A percentile compares a stretch with the other conserved stretches of the same genome.
These are phyloP conservation scores for Alisma plantagoaquatica DNA, from an alignment of 106 monocot species.

Conservation along the genomic window DNA sequence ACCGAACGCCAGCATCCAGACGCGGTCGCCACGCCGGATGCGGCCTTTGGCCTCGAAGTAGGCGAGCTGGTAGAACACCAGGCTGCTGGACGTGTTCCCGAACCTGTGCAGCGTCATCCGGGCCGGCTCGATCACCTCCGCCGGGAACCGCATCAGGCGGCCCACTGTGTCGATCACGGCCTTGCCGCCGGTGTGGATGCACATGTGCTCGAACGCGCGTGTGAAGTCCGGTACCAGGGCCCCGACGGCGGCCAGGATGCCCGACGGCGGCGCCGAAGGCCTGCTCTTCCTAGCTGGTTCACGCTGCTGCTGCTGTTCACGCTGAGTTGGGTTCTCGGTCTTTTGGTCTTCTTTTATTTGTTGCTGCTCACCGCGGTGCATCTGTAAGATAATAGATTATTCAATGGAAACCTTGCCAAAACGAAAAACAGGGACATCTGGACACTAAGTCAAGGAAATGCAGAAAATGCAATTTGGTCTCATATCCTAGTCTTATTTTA, in stretches of 20 bases:
- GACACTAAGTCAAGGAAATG: too few relatives aligned
- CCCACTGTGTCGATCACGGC: constrained; percentile 66
- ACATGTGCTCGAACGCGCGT: constrained; percentile 73
- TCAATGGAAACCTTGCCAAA: too few relatives aligned
- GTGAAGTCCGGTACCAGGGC: constrained; percentile 67
- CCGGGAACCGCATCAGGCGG: constrained; percentile 26
- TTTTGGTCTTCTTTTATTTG: too few relatives aligned
- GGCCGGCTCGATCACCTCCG: constrained; percentile 47
- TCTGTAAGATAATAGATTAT: too few relatives aligned
- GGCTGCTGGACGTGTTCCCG: constrained; percentile 76
- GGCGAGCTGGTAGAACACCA: constrained; percentile 65
- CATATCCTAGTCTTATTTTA: too few relatives aligned
- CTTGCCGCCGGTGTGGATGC: constrained; percentile 76
- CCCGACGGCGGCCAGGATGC: too few relatives aligned
- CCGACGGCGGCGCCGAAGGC: too few relatives aligned
- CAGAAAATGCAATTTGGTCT: too few relatives aligned
- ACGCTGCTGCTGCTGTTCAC: constrained; percentile 6
- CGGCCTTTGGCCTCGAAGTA: constrained; percentile 66
- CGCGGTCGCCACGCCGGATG: constrained; percentile 36
- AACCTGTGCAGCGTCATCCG: constrained; percentile 62
- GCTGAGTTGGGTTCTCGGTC: too few relatives aligned
- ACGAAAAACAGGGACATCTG: too few relatives aligned
- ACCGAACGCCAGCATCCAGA: constrained; percentile 83
- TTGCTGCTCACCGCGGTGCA: too few relatives aligned
- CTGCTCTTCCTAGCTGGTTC: too few relatives aligned